These are phyloP conservation scores for Thermoascus crustaceus DNA, from an alignment of 2,329 filamentous ascomycete genomes.

Conservation along the genomic window DNA sequence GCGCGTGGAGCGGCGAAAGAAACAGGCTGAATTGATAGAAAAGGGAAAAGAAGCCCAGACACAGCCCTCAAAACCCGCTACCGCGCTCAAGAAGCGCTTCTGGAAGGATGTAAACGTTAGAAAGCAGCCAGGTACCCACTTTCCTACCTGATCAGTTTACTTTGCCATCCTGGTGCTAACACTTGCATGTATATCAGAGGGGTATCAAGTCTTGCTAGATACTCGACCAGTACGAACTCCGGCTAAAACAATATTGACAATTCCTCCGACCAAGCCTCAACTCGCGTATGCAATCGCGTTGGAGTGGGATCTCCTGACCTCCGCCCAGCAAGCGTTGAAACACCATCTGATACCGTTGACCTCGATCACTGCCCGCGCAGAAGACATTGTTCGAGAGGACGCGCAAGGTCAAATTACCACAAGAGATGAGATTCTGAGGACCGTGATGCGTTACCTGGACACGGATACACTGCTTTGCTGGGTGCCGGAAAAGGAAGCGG, in stretches of 20 bases:
- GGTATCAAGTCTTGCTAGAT: constrained; percentile 66
- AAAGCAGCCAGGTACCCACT: constrained; percentile 52
- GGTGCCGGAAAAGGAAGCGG: constrained; percentile 52
- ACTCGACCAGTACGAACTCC: constrained; percentile 69
- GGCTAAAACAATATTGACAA: constrained; percentile 59
- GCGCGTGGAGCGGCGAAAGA: constrained; percentile 40
- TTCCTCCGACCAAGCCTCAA: constrained; percentile 68
- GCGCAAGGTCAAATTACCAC: constrained; percentile 42
- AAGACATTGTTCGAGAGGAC: constrained; percentile 71
- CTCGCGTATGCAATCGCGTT: constrained; percentile 79
- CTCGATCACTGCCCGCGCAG: constrained; percentile 70
- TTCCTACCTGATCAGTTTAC: constrained; percentile 9
- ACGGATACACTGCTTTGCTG: constrained; percentile 92
- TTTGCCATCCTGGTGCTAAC: not conserved
- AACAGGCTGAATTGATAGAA: constrained; percentile 43
- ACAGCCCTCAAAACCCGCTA: constrained; percentile 21
- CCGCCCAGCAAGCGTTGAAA: constrained; percentile 73
- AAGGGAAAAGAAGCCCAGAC: constrained; percentile 38
- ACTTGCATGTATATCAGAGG: constrained; percentile 28
- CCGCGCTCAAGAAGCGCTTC: constrained; percentile 62
- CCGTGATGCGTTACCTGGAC: constrained; percentile 75
- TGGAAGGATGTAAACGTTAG: constrained; percentile 76
- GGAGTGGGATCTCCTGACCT: constrained; percentile 84
- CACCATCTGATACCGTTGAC: constrained; percentile 87
- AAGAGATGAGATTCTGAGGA: constrained; percentile 56